Evolutionary conservation across 2,329 filamentous ascomycete species (phyloP).

Genomic region (Thermomyces lanuginosus): DNA sequence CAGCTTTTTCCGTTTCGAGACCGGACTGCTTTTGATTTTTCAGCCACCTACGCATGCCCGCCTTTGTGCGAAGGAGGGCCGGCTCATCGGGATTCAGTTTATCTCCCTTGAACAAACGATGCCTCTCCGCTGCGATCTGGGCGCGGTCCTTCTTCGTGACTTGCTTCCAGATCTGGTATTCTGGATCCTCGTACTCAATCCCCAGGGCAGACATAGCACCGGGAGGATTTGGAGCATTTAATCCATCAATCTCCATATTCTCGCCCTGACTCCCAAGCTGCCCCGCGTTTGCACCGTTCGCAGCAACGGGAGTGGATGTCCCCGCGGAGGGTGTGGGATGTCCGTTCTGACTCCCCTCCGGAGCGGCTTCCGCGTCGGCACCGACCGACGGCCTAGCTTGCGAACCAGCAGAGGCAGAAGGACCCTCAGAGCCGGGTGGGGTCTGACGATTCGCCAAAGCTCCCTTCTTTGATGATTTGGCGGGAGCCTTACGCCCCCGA

Average conservation of each 20-base stretch:
- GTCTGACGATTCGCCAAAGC: conserved; percentile 51
- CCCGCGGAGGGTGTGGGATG: conserved; percentile 69
- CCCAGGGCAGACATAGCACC: conserved; percentile 56
- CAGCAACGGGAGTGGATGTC: conserved; percentile 57
- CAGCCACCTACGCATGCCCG: conserved; percentile 77
- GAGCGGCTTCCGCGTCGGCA: conserved; percentile 54
- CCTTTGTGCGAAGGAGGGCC: conserved; percentile 67
- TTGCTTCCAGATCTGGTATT: conserved; percentile 97
- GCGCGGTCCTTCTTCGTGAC: conserved; percentile 94
- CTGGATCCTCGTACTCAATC: conserved; percentile 66
- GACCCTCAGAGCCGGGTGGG: conserved; percentile 60
- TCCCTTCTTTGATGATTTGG: conserved; percentile 59
- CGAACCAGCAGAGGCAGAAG: conserved; percentile 40
- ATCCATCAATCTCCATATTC: conserved; percentile 70
- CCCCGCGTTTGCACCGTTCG: conserved; percentile 49
- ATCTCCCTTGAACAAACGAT: conserved; percentile 70
- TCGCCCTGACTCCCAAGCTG: conserved; percentile 56
- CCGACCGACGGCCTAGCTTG: conserved; percentile 35
- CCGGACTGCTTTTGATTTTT: conserved; percentile 59
- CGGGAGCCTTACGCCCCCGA: conserved; percentile 71
- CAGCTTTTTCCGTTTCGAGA: conserved; percentile 32
- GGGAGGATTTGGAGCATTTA: conserved; percentile 48
- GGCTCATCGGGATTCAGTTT: conserved; percentile 76
- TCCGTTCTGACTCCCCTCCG: conserved; percentile 66
- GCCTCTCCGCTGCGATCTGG: conserved; percentile 65